These are phyloP conservation scores for Candida quercuum DNA, from an alignment of 805 yeast genomes.

Conservation along the genomic window DNA sequence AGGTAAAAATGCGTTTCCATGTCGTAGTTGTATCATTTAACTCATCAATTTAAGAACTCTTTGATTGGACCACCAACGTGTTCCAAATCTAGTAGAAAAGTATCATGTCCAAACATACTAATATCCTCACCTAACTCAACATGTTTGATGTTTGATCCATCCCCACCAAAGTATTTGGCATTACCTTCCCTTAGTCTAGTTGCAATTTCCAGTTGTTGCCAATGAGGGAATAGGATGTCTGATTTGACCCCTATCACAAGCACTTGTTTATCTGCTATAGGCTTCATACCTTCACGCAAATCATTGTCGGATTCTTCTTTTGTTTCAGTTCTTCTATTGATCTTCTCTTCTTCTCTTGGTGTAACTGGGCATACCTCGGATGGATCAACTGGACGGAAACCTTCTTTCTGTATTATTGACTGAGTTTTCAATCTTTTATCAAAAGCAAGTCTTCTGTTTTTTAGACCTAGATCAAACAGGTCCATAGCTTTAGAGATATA, in stretches of 20 bases:
- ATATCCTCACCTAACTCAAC: slow-evolving; percentile 72
- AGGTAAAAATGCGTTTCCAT: no score
- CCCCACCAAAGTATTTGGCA: slow-evolving; percentile 26
- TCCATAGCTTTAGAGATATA: slow-evolving; percentile 95
- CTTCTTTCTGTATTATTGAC: slow-evolving; percentile 21
- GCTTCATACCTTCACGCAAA: slow-evolving; percentile 57
- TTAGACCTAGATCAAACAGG: slow-evolving; percentile 69
- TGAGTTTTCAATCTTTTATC: slow-evolving; percentile 35
- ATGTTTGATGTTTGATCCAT: slow-evolving; percentile 43
- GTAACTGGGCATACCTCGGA: slow-evolving; percentile 32
- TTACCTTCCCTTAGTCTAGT: slow-evolving; percentile 42
- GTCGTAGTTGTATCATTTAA: no score
- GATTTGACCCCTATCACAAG: slow-evolving; percentile 90
- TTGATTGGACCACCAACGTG: slow-evolving; percentile 77
- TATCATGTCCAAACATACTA: slow-evolving; percentile 87
- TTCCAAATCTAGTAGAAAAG: slow-evolving; percentile 74
- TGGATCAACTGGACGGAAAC: slow-evolving; percentile 17
- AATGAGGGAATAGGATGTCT: slow-evolving; percentile 85
- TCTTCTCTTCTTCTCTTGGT: slow-evolving; percentile 48
- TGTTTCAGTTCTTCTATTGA: slow-evolving; percentile 42
- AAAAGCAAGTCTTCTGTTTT: slow-evolving; percentile 39
- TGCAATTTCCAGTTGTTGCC: slow-evolving; percentile 88
- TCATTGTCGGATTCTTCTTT: slow-evolving; percentile 57
- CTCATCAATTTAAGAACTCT: slow-evolving; percentile 47
- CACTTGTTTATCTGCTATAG: slow-evolving; percentile 57